Evolutionary conservation across 495 filamentous ascomycete species (phyloP), one percentile per base, ranked within the genome.

Genomic region (Mytilinidion resinicola): DNA sequence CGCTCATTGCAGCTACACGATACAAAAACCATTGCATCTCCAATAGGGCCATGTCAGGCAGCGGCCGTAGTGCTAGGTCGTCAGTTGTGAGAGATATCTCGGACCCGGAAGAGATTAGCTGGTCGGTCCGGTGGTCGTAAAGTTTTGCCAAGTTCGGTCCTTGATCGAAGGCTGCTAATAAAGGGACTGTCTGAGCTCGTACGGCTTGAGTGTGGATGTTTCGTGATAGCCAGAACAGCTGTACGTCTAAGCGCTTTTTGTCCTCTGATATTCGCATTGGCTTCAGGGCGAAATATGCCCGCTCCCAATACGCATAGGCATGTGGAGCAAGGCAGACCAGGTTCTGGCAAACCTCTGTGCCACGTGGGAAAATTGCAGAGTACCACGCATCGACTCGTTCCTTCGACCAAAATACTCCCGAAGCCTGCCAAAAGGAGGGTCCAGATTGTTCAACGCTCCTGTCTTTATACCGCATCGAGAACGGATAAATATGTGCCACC

Each of bases 21-120:
- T 39, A 14, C 14, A 39, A 39, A 49, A 49, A 49, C 44, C 44
- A 49, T 49, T 49, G 44, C 50, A 53, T 37, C 50, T 53, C 50
- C 25, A 53, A 34, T 12, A 53, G 11, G 8, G 10, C 35, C 12
- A 53, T 34, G 17, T 53, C 50, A 38, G 17, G 50, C 50, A 34
- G 50, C 9, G 17, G 50, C 21, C 17, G 17, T 53, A 12, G 8
- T 14, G 8, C 37, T 39, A 14, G 37, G 37, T 39, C 37, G n/a
- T n/a, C n/a, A n/a, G n/a, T n/a, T n/a, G n/a, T n/a, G n/a, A n/a
- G n/a, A n/a, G n/a, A n/a, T n/a, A 39, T 39, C 14, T 39, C 37
- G 37, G 9, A 39, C 14, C 37, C 37, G 14, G 37, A 39, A 39
- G 9, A 9, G 37, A 39, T 39, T 39, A 39, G 8, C 37, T 39